These are phyloP conservation scores for Pseudognaphalium luteoalbum DNA, from an alignment of 129 eudicot genomes.

Conservation along the genomic window DNA sequence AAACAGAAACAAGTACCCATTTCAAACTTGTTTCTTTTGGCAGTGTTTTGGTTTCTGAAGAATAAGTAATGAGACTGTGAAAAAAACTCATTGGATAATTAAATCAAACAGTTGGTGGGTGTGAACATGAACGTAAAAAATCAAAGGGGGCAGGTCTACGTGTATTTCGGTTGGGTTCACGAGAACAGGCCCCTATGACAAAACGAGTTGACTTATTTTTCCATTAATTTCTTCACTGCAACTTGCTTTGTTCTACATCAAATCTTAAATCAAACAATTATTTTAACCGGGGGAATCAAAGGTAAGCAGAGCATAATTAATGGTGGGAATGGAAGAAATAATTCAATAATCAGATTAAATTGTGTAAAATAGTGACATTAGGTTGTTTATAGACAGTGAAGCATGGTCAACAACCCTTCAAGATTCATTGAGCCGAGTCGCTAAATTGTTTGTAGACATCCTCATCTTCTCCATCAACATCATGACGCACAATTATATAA, in stretches of 20 bases:
- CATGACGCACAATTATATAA: neutral
- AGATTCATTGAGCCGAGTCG: conserved; percentile 23
- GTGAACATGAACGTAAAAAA: conserved; percentile 25
- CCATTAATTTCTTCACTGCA: conserved; percentile 30
- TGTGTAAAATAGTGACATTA: neutral
- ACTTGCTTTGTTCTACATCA: conserved; percentile 27
- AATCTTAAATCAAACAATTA: conserved; percentile 21
- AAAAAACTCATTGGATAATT: conserved; percentile 19
- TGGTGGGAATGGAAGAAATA: conserved; percentile 16
- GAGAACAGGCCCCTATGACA: conserved; percentile 44
- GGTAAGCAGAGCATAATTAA: neutral
- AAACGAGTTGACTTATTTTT: conserved; percentile 44
- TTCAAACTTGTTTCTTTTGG: neutral
- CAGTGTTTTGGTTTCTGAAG: neutral
- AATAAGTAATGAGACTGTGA: conserved; percentile 24
- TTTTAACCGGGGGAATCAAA: conserved; percentile 9
- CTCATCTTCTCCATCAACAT: conserved; percentile 15
- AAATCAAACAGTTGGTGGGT: conserved; percentile 37
- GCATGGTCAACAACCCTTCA: conserved; percentile 23
- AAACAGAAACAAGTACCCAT: conserved; percentile 53
- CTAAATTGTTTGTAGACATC: conserved; percentile 4
- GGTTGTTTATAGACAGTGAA: conserved; percentile 7
- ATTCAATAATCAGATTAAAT: conserved; percentile 24
- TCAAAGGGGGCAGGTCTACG: conserved; percentile 16
- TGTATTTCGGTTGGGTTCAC: conserved; percentile 44